Evolutionary conservation across 2,329 filamentous ascomycete genomes (phyloP), one percentile per base, ranked within the genome.

Genomic region (Pseudocercospora macadamiae): DNA sequence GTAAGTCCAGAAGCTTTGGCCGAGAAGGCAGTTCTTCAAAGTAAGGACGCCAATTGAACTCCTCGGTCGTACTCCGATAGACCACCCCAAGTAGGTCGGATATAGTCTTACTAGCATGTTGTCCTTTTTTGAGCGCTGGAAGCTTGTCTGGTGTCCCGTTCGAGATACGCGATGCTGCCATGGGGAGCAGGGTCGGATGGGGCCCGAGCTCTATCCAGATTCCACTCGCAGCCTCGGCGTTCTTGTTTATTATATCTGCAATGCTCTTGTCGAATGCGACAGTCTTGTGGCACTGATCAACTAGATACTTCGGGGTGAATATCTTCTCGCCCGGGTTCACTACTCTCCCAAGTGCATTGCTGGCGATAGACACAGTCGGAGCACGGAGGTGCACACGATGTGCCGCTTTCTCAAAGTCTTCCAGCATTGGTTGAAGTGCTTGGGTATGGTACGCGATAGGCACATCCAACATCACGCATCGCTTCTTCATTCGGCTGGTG

Each of bases 131-230:
- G 18, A 57, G 19, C 4, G 39, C 32, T 21, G 54, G 23, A 1
- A 42, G n/a, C 10, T 28, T 47, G 1, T 57, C 32, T 23, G 45
- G 9, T 4, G 25, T 28, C 16, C 25, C 54, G n/a, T 51, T 26
- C 14, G 19, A 6, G 5, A 44, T 5, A 44, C 21, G 19, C 9
- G 16, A 19, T 36, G 49, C 28, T 18, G 47, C 47, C 56, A 62
- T 62, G 16, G 60, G 56, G 16, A 62, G 37, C 2, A 62, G 47
- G 37, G 39, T 54, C 3, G 60, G 60, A 42, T 62, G 60, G 3
- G 60, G 60, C 10, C 60, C 60, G 21, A 62, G 59, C 47, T 62
- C 60, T 23, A 62, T 55, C 60, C 60, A 62, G 19, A 30, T 51
- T 14, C 19, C 48, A 18, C 16, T 19, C 19, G 12, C 23, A 8